Evolutionary conservation across 2,329 filamentous ascomycete species (phyloP), one percentile per base, ranked within the genome.

Genomic region (Alternaria triticina): DNA sequence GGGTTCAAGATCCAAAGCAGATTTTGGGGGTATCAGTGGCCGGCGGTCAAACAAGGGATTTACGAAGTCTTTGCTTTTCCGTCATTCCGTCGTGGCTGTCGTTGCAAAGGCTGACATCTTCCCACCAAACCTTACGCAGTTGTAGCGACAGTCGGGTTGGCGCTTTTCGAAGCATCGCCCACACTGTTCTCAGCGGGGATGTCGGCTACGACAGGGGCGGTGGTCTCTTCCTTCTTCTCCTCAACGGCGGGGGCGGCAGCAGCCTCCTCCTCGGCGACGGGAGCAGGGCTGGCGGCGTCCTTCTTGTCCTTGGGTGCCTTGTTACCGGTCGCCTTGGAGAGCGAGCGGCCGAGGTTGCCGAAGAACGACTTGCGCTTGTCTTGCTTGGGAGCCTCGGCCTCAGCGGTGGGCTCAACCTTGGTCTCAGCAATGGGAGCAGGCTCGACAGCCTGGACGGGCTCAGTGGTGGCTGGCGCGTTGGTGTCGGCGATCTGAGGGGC

Each of bases 321-420:
- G 70, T 70, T 62, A 57, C 73, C 73, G 65, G 75, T 73, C 54
- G 79, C 78, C 76, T 82, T 82, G 77, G 77, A 80, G 70, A 79
- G 73, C 28, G 77, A 78, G 69, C 81, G 80, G 70, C 80, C 87
- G 75, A 92, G 88, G 75, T 89, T 90, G 73, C 88, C 88, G 82
- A 96, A 96, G 76, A 94, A 90, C 70, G 92, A 95, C 83, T 90
- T 88, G 81, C 93, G 91, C 91, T 96, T 97, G 83, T 88, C 87
- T 87, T 92, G 93, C 71, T 85, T 77, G 50, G 81, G 80, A 67
- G 85, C 80, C 70, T 70, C 68, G 11, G 46, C 30, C 57, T 72
- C 69, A 61, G 72, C 68, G 54, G 70, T 66, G n/a, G 69, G 78
- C 65, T 86, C 84, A 40, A 80, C 78, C 67, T 76, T 80, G 70